Base-by-base conservation (phyloP, 371 early-diverging fungal species). In the Syncephalis fuscata region DNA sequence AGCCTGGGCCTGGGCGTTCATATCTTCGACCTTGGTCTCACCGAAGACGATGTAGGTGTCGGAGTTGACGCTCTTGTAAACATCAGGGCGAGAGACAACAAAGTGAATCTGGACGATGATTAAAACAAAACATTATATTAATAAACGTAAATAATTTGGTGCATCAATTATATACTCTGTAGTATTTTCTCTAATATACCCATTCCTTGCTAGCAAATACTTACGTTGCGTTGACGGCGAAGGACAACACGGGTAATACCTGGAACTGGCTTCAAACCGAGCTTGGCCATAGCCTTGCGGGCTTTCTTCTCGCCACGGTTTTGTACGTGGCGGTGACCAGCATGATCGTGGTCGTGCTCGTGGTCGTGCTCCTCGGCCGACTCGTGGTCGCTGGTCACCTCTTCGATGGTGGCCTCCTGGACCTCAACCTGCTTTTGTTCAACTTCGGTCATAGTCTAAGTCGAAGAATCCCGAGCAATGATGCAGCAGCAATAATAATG, bases 11-110 rank as follows among this genome's bases (percentile, higher is more conserved):
- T 79, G 75, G 51, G 71, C 64, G 64, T 71, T 78, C 59, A 85
- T 49, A 66, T 94, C 90, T 65, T 94, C 94, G 48, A 78, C 68
- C 57, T 82, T 75, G 55, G 88, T 85, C 72, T 93, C 92, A 66
- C 95, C 97, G 61, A 97, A 92, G 55, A 97, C 90, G 57, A 93
- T 78, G 80, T 90, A 91, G 59, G 88, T 89, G 64, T 92, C 89
- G 58, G 82, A 80, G 73, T 74, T 74, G 54, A 67, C 63, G 61
- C 78, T 78, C 76, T 85, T 91, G 87, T 75, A 94, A 44, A 97
- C 97, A 55, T 89, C 92, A 48, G 97, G 92, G 55, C 76, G 66
- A 60, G 73, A 59, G 60, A 97, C 80, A 58, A 84, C 88, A 62
- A 88, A 83, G 61, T 93, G 76, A 61, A 80, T 71, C 72, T 80